These are phyloP conservation scores for Neobulgaria alba DNA, from an alignment of 2,329 filamentous ascomycete species.

Conservation along the genomic window DNA sequence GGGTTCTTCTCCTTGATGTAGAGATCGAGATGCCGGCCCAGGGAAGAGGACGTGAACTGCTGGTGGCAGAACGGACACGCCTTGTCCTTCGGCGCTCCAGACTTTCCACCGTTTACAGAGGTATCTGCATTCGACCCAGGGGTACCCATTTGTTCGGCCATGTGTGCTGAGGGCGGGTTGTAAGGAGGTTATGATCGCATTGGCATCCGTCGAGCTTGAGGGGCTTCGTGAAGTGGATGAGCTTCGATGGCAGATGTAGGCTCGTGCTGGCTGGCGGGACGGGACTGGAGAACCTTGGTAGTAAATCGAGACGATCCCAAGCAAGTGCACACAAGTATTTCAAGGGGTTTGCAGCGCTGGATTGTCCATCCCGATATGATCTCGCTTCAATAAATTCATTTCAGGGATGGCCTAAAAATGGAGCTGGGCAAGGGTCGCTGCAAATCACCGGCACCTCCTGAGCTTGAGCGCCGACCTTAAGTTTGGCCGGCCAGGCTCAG, in stretches of 20 bases:
- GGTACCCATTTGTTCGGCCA: conserved; percentile 29
- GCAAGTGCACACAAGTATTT: no score
- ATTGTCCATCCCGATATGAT: conserved; percentile 4
- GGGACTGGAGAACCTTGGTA: background rate
- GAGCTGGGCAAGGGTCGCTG: background rate
- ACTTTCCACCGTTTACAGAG: conserved; percentile 25
- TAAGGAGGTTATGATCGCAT: conserved; percentile 19
- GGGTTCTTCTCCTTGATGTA: conserved; percentile 94
- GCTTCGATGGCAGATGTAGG: no score
- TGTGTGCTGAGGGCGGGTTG: conserved; percentile 14
- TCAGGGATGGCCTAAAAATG: no score
- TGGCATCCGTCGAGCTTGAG: conserved; percentile 5
- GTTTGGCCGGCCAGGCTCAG: no score
- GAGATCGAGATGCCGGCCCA: conserved; percentile 87
- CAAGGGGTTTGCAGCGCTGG: conserved; percentile 17
- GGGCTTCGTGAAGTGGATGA: background rate
- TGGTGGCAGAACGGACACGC: conserved; percentile 83
- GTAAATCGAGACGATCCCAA: background rate
- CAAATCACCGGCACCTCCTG: conserved; percentile 7
- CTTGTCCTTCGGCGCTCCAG: conserved; percentile 59
- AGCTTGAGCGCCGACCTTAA: no score
- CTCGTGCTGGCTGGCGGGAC: no score
- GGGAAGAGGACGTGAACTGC: conserved; percentile 84
- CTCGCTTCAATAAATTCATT: no score
- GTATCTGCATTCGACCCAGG: conserved; percentile 28